A percentile compares a stretch with the other conserved stretches of the same genome.
Conservation (phyloP, 345 rosid genomes). For the Carallia brachiata region DNA sequence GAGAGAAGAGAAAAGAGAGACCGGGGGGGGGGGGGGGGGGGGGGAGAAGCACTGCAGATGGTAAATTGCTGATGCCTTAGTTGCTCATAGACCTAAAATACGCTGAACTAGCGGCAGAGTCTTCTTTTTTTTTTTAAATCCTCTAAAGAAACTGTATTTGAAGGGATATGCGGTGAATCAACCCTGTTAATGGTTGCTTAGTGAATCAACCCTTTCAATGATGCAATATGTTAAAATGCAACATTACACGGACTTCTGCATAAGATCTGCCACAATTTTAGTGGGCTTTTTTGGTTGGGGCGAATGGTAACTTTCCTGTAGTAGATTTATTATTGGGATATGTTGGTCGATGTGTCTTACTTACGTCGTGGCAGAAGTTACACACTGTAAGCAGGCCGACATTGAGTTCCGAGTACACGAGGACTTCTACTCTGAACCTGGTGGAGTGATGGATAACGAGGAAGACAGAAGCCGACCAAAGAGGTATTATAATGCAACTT, state of each 20-base stretch:
- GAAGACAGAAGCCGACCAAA: slow-evolving; percentile 93
- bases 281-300: not conserved
- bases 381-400: slow-evolving; percentile 95
- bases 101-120: no score
- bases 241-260: not conserved
- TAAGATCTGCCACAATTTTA: not conserved
- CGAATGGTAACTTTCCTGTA: not conserved
- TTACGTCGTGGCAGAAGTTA: slow-evolving; percentile 99
- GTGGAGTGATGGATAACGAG: slow-evolving; percentile 98
- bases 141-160: no score
- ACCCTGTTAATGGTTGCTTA: not conserved
- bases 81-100: no score
- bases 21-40: not conserved
- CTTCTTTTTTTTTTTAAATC: no score
- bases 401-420: slow-evolving; percentile 79
- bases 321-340: slow-evolving; percentile 34
- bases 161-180: no score
- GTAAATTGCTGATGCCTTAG: not conserved
- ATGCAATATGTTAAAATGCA: not conserved
- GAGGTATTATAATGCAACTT: slow-evolving; percentile 50
- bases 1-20: no score
- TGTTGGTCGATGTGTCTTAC: slow-evolving; percentile 92
- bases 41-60: not conserved
- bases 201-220: not conserved
- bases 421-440: slow-evolving; percentile 88